phyloP scores from a whole-genome alignment of 169 alveolate genomes.

The Cryptosporidium meleagridis region DNA sequence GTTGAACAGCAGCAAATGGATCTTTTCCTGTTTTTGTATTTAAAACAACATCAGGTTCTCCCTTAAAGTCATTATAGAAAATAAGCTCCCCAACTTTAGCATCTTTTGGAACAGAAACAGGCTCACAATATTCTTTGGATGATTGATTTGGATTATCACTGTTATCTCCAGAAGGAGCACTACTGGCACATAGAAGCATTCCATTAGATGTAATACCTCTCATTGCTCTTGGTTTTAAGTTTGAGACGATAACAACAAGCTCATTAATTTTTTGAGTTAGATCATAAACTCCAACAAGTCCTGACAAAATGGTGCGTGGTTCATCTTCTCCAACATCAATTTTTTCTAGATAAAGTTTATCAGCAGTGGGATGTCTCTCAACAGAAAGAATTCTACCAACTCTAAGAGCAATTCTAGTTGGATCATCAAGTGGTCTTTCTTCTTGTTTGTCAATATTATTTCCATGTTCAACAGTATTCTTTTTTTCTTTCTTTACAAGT shows the following conservation, averaged over 20 bases:
- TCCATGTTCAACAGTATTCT: not conserved
- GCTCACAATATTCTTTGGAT: constrained; percentile 73
- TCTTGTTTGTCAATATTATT: not conserved
- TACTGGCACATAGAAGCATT: constrained; percentile 81
- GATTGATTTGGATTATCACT: not conserved
- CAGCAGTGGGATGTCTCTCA: constrained; percentile 86
- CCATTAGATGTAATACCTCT: constrained; percentile 87
- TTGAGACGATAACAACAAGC: constrained; percentile 85
- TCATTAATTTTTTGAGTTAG: constrained; percentile 83
- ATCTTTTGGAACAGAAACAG: constrained; percentile 73
- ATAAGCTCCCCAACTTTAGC: constrained; percentile 81
- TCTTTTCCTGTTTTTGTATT: constrained; percentile 82
- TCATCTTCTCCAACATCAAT: constrained; percentile 88
- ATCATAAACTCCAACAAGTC: constrained; percentile 78
- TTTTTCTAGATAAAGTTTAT: constrained; percentile 87
- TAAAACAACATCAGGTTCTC: constrained; percentile 83
- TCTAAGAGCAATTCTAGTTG: constrained; percentile 80
- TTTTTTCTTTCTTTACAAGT: constrained; percentile 16
- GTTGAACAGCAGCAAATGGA: constrained; percentile 82
- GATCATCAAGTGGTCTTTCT: constrained; percentile 68
- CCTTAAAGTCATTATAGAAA: constrained; percentile 75
- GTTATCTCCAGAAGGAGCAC: constrained; percentile 22
- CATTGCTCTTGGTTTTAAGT: constrained; percentile 83
- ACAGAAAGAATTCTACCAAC: constrained; percentile 87
- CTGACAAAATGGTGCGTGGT: constrained; percentile 83